Base-by-base conservation (phyloP, 768 basidiomycete genomes). In the Naganishia vaughanmartiniae region DNA sequence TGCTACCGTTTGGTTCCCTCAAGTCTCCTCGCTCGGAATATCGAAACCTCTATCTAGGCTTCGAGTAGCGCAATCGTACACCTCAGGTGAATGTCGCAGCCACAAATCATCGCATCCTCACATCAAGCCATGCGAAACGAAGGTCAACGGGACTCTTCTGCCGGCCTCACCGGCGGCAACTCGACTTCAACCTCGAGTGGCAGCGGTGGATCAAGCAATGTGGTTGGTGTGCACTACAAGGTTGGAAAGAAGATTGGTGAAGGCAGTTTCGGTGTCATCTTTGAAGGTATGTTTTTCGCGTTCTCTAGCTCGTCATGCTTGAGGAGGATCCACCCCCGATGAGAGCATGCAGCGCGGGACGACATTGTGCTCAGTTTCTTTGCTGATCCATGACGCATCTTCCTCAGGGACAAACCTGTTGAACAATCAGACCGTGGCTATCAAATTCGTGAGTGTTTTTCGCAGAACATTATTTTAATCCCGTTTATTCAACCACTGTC, bases 171-270 rank as follows among this genome's bases (percentile, higher is more conserved):
- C 24, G 60, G 60, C 46, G 60, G 31, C 21, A 42, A 42, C 28
- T 42, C 60, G 24, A 51, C 39, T 39, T 31, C 56, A 33, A 34
- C 24, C 31, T 66, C 70, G 19, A 58, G 56, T 31, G 70, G 69
- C 31, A 60, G 67, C 60, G 55, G 67, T 46, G 77, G 74, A 67
- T 81, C 80, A 31, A 79, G 78, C 70, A 82, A 82, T 70, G 81
- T 95, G 79, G 93, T 96, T 77, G 93, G 95, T 66, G 88, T 90
- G n/a, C 93, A 97, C 84, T 98, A 95, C 84, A 88, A 92, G 69
- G 94, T 98, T 26, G 95, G 95, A 76, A 91, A 91, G 87, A 98
- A 98, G 87, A 97, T 99, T 82, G 96, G 96, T 73, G 96, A 99
- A 82, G 96, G 96, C 73, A 78, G 77, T 67, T 99, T 99, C 81